Base-by-base conservation (phyloP, 139 green algal genomes). In the Volvox reticuliferus region DNA sequence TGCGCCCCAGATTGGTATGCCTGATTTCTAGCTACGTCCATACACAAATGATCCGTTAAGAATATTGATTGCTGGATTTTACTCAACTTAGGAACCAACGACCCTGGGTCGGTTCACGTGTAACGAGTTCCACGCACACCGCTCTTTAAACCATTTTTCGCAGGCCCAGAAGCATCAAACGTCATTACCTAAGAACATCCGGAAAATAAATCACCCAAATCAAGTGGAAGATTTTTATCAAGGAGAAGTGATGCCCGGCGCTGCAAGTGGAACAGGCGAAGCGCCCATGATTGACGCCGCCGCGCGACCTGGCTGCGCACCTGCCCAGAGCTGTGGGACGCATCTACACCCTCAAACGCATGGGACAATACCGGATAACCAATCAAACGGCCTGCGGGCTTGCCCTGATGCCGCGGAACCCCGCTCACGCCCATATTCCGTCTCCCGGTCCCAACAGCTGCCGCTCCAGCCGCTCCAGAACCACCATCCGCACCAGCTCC, bases 61-160 rank as follows among this genome's bases (percentile, higher is more conserved):
- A 5, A 55, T 55, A 9, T 9, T 9, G 44, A 55, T 55, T 55
- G 44, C 44, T 55, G 44, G 5, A 55, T 55, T 55, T 55, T 14
- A 55, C 9, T 55, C 44, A 55, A 55, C 5, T 14, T 55, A 14
- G 5, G 44, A 55, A 5, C 44, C 44, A 55, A 79, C 12, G 75
- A 81, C 75, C 75, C 75, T 26, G 75, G 75, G 75, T 81, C 75
- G 75, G 32, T 65, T 84, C 37, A 65, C 78, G 16, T 32, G 13
- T 3, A 18, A 63, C 65, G 21, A 73, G 65, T 16, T 73, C 65
- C 65, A 24, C 65, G 24, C 65, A 73, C 24, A 73, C 65, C 65
- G 65, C 12, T 73, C 65, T 73, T 28, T 30, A 16, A 69, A 69
- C 65, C 2, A 73, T 73, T 12, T 28, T 73, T 73, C 65, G 65